Conservation (phyloP, 73 alveolate species). For the Paramecium primaurelia region DNA sequence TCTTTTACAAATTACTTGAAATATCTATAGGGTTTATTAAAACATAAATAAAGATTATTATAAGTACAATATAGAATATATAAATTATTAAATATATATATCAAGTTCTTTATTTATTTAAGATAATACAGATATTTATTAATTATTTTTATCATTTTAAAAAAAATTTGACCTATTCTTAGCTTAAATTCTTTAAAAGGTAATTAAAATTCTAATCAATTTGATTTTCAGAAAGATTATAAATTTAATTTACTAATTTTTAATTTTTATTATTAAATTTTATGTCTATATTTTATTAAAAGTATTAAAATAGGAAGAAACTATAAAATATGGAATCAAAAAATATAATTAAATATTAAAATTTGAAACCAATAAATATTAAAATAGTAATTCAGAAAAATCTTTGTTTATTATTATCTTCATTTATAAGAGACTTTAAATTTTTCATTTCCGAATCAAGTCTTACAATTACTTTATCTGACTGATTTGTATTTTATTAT, state of each 20-base stretch:
- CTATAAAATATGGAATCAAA: not conserved
- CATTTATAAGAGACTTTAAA: not conserved
- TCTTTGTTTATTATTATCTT: not conserved
- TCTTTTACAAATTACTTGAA: not conserved
- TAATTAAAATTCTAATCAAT: not conserved
- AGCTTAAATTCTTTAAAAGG: not conserved
- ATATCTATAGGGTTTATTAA: not conserved
- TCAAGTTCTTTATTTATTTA: not conserved
- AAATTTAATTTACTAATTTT: not conserved
- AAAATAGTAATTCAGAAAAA: not conserved
- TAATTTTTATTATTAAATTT: not conserved
- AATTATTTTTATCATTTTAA: not conserved
- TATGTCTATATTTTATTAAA: too few relatives aligned
- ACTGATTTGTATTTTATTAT: not conserved
- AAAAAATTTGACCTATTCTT: not conserved
- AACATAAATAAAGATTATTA: not conserved
- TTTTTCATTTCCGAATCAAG: not conserved
- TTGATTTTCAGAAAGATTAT: not conserved
- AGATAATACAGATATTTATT: not conserved
- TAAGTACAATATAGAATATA: not conserved
- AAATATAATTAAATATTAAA: not conserved
- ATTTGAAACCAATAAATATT: not conserved
- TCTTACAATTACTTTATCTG: conserved; percentile 2
- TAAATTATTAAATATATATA: not conserved
- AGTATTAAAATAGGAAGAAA: not conserved